Evolutionary conservation across 2,329 filamentous ascomycete genomes (phyloP), one percentile per base, ranked within the genome.

Genomic region (Aspergillus quadricinctus): DNA sequence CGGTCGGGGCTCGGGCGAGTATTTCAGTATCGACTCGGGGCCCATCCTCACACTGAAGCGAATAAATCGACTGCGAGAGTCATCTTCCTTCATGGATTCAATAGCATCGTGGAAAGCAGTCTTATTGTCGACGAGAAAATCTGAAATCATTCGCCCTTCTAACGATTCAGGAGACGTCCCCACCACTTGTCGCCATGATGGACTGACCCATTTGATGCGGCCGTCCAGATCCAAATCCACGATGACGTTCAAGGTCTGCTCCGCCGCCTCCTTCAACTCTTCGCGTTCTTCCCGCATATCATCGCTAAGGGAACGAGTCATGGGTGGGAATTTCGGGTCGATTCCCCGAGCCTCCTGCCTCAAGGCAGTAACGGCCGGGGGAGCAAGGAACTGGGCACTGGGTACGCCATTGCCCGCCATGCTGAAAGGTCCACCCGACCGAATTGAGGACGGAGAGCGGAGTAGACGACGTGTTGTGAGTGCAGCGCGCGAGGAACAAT

Each of bases 191-290:
- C 85, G 84, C 94, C 94, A 99, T 17, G 93, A 97, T 11, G 92
- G 90, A 72, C 93, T 97, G 66, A 96, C 92, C 90, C 94, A 99
- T 75, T 92, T 89, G 67, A 99, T 88, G 59, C 86, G 88, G 62
- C 91, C 91, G 69, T 97, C 89, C 55, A 97, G 83, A 68, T 92
- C 91, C 62, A 99, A 81, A 77, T 99, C 93, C 70, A 99, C 83
- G 72, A 99, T 96, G 61, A 96, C 90, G 75, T 97, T 99, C 71
- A 96, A 82, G 23, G 92, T 97, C 78, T 97, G 91, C 76, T 97
- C 93, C 51, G 93, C 94, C 43, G 93, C 94, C 78, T 96, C 90
- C 69, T 92, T 92, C 64, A 99, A 83, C 72, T 97, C 93, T 71
- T 96, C 89, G 60, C 92, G 85, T 78, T 97, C 92, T 69, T 95